Evolutionary conservation across 2,329 filamentous ascomycete genomes (phyloP).

Genomic region (Neopestalotiopsis sp.): DNA sequence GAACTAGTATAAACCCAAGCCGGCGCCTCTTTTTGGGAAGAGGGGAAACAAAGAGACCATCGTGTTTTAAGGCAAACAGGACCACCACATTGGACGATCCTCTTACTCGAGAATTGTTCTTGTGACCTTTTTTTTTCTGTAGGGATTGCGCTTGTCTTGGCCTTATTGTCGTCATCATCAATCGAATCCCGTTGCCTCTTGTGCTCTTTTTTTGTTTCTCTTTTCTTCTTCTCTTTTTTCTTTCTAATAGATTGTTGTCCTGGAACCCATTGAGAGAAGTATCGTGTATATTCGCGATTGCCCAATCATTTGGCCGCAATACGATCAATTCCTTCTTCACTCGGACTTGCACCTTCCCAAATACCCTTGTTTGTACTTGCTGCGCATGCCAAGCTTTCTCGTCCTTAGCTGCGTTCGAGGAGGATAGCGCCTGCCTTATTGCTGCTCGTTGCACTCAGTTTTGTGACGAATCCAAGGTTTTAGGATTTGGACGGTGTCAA

Average conservation of each 20-base stretch:
- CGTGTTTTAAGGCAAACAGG: background rate
- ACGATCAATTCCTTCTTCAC: too few relatives aligned
- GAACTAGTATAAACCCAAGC: background rate
- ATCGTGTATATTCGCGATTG: too few relatives aligned
- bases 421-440: too few relatives aligned
- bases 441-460: too few relatives aligned
- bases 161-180: background rate
- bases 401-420: too few relatives aligned
- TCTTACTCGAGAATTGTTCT: conserved; percentile 1
- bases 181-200: background rate
- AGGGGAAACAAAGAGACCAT: background rate
- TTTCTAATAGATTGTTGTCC: too few relatives aligned
- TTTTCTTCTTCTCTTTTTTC: background rate
- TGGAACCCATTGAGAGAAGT: too few relatives aligned
- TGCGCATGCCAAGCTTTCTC: background rate
- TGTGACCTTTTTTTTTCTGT: background rate
- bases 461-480: background rate
- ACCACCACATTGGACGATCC: background rate
- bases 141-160: background rate
- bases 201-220: background rate
- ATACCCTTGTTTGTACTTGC: background rate
- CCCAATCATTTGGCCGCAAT: too few relatives aligned
- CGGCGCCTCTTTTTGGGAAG: background rate
- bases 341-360: background rate
- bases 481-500: background rate